Evolutionary conservation across 2,329 filamentous ascomycete species (phyloP).

Genomic region (Sarocladium strictum): DNA sequence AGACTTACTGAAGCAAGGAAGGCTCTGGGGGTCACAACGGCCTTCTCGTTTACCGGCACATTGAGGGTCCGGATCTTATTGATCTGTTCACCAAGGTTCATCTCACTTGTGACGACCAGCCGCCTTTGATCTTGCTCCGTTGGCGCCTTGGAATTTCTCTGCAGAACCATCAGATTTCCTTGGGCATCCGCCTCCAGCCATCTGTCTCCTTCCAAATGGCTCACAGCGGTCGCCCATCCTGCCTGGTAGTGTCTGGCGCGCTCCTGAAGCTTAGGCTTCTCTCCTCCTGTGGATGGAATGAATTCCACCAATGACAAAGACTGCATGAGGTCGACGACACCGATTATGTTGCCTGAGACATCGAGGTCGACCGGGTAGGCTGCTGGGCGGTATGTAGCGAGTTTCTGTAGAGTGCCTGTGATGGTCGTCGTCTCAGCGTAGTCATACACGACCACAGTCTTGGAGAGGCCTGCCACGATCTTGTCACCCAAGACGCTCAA

Average conservation of each 20-base stretch:
- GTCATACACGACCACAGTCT: slow-evolving; percentile 64
- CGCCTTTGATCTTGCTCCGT: slow-evolving; percentile 66
- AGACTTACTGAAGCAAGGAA: slow-evolving; percentile 78
- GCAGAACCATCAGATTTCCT: slow-evolving; percentile 80
- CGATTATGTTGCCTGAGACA: slow-evolving; percentile 68
- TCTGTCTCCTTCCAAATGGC: slow-evolving; percentile 62
- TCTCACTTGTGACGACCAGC: slow-evolving; percentile 70
- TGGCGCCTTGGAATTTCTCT: slow-evolving; percentile 65
- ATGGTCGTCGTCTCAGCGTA: slow-evolving; percentile 51
- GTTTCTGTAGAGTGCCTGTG: slow-evolving; percentile 56
- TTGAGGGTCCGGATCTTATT: slow-evolving; percentile 77
- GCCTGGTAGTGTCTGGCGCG: slow-evolving; percentile 75
- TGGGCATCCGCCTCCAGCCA: slow-evolving; percentile 83
- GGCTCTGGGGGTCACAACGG: slow-evolving; percentile 71
- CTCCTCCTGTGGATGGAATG: slow-evolving; percentile 47
- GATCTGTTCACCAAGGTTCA: slow-evolving; percentile 87
- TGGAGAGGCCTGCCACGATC: slow-evolving; percentile 82
- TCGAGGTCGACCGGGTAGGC: slow-evolving; percentile 80
- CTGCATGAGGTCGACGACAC: slow-evolving; percentile 90
- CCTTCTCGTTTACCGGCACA: slow-evolving; percentile 56
- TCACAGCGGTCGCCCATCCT: slow-evolving; percentile 75
- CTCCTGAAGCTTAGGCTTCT: slow-evolving; percentile 62
- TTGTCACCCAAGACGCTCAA: slow-evolving; percentile 68
- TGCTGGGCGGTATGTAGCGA: slow-evolving; percentile 72
- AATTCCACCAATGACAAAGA: slow-evolving; percentile 77